These are phyloP conservation scores for Alternaria novae-zelandiae DNA, from an alignment of 2,329 filamentous ascomycete genomes.

Conservation along the genomic window DNA sequence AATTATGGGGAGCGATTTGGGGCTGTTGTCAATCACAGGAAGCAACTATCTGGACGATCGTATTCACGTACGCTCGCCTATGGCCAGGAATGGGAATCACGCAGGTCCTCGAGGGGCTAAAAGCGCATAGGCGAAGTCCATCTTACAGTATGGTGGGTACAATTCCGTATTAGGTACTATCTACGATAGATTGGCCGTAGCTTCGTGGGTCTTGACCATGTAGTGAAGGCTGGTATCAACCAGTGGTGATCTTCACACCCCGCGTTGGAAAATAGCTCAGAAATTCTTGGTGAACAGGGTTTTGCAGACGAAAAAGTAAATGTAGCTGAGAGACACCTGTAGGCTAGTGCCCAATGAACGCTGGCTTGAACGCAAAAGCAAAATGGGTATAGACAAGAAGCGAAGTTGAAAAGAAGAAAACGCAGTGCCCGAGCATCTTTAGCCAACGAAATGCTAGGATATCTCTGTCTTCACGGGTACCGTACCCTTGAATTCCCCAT, in stretches of 20 bases:
- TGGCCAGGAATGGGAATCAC: not conserved
- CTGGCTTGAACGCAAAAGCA: conserved; percentile 11
- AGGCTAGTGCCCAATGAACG: conserved; percentile 20
- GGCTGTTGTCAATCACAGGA: not conserved
- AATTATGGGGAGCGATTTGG: not conserved
- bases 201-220: not conserved
- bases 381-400: conserved; percentile 20
- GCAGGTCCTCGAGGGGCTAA: not conserved
- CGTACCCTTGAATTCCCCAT: conserved; percentile 43
- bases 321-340: conserved; percentile 8
- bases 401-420: not conserved
- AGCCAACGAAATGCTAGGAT: not conserved
- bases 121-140: not conserved
- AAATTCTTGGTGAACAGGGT: not conserved
- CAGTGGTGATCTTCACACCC: not conserved
- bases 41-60: not conserved
- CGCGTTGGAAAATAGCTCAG: not conserved
- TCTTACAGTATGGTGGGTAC: not conserved
- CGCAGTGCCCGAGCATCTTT: not conserved
- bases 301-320: not conserved
- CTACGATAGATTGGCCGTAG: conserved; percentile 1
- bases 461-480: conserved; percentile 32
- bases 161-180: conserved; percentile 2
- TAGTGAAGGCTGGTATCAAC: not conserved
- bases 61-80: not conserved